phyloP scores from a whole-genome alignment of 805 yeast species.

The Teunomyces lycoperdinae region DNA sequence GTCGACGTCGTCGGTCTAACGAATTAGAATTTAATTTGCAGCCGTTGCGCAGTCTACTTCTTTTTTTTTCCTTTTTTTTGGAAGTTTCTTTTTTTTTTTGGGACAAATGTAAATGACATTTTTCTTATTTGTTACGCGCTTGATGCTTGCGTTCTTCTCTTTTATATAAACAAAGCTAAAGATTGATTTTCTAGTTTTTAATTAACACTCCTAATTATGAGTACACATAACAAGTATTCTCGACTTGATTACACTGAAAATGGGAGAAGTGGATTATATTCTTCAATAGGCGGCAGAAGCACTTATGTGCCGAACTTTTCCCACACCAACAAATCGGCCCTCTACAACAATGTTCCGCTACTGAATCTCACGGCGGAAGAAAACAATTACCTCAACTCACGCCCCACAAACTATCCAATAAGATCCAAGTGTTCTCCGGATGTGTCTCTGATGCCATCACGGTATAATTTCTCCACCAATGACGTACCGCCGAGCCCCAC shows the following conservation, averaged over 20 bases:
- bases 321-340: background rate
- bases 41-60: background rate
- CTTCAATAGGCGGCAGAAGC: background rate
- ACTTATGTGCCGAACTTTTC: background rate
- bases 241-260: background rate
- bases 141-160: background rate
- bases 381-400: slow-evolving; percentile 1
- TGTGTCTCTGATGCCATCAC: background rate
- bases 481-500: background rate
- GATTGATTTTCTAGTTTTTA: background rate
- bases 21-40: background rate
- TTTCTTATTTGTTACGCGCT: background rate
- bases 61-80: background rate
- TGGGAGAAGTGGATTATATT: background rate
- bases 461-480: background rate
- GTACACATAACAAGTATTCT: background rate
- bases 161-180: background rate
- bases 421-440: background rate
- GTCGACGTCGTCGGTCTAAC: background rate
- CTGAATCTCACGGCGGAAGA: slow-evolving; percentile 2
- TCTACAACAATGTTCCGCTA: slow-evolving; percentile 1
- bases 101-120: background rate
- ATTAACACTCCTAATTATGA: background rate
- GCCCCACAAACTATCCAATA: background rate
- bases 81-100: background rate